phyloP scores from a whole-genome alignment of 140 eudicot species.

The Cichorium intybus region DNA sequence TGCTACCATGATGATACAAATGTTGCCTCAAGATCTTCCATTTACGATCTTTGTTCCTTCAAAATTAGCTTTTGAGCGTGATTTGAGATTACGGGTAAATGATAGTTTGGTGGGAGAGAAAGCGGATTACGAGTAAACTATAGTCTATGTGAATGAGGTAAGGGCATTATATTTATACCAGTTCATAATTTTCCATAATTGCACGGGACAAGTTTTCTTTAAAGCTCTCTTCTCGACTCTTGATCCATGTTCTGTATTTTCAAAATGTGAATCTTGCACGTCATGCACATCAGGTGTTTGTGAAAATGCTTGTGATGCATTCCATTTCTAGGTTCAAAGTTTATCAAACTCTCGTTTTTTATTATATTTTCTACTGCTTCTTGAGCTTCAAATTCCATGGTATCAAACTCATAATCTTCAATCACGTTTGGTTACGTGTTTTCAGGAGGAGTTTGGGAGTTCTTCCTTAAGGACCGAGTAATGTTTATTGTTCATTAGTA shows the following conservation, averaged over 20 bases:
- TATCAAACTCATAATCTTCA: too few species aligned
- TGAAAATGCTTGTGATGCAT: too few species aligned
- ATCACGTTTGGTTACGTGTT: too few species aligned
- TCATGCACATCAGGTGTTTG: too few species aligned
- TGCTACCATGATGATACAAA: constrained; percentile 56
- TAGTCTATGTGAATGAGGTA: constrained; percentile 50
- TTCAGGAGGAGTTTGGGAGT: too few species aligned
- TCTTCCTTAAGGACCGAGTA: too few species aligned
- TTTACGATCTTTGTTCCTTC: constrained; percentile 76
- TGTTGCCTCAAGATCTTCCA: constrained; percentile 76
- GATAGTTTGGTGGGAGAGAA: constrained; percentile 46
- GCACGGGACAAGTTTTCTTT: constrained; percentile 31
- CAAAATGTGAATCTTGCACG: too few species aligned
- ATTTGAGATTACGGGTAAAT: constrained; percentile 38
- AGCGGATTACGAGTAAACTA: constrained; percentile 44
- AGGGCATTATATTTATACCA: constrained; percentile 1
- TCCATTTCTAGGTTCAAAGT: too few species aligned
- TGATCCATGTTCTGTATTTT: background rate
- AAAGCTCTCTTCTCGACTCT: background rate
- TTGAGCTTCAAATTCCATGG: too few species aligned
- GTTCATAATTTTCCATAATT: constrained; percentile 40
- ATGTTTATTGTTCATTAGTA: too few species aligned
- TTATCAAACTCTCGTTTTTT: too few species aligned
- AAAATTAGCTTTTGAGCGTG: constrained; percentile 52
- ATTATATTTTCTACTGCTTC: too few species aligned